Base-by-base conservation (phyloP, 1,284 basidiomycete genomes). In the Tilletia caries region DNA sequence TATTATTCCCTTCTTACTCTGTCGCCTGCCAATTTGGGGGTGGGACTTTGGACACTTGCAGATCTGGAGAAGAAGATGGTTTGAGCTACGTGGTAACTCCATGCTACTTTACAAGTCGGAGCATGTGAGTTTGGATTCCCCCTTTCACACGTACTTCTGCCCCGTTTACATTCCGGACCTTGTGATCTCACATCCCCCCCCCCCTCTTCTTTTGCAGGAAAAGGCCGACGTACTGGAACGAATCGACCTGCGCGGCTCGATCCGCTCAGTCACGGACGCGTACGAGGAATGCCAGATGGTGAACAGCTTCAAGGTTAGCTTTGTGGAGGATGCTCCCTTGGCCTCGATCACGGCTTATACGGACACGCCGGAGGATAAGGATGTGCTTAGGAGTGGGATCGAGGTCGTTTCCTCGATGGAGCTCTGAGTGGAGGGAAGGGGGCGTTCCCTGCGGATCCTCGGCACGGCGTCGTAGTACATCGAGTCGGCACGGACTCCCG, bases 201-300 rank as follows among this genome's bases (percentile, higher is more conserved):
- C 1, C 62, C 33, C 20, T 41, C 37, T 37, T 43, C 37, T 20
- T 25, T 8, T 27, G 20, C 27, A 65, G 64, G 64, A 65, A 41
- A 65, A 43, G 41, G 25, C 33, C 10, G 43, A 65, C 34, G 41
- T 46, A 15, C 64, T 65, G 37, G 64, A 65, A 29, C 41, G 37
- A 18, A 43, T 65, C 2, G 41, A 43, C 37, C n/a, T 65, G n/a
- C 41, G 41, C 64, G 25, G 25, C 15, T 27, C 64, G n/a, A 46
- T 65, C 23, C 12, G 41, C 37, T 41, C 34, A 20, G 41, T 65
- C 64, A 43, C 64, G 34, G 64, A 65, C 64, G 64, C 64, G 3
- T 65, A 65, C 41, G 64, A 65, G 3, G 64, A 65, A 37, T 29
- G 37, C 43, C 64, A 65, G 41, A 65, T 65, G 64, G 64, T 46